Evolutionary conservation across 2,329 filamentous ascomycete species (phyloP).

Genomic region (Aspergillus unguis): DNA sequence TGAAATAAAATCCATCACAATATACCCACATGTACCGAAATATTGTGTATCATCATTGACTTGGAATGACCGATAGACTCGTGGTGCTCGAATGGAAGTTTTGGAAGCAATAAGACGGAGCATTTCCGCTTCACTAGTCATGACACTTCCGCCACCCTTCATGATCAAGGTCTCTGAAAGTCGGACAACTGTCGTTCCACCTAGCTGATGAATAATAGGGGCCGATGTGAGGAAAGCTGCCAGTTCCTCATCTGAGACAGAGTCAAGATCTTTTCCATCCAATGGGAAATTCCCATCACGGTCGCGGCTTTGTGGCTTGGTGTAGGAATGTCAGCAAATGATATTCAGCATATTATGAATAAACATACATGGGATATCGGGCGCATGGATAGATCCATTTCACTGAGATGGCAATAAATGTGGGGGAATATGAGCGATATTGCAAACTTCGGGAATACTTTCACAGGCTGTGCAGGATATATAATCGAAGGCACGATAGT

Average conservation of each 20-base stretch:
- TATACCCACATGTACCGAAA: conserved; percentile 24
- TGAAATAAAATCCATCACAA: conserved; percentile 30
- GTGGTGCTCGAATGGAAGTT: conserved; percentile 20
- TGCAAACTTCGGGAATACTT: too few relatives aligned
- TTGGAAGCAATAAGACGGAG: conserved; percentile 21
- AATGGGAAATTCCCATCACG: conserved; percentile 7
- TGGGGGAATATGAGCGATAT: too few relatives aligned
- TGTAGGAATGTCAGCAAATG: too few relatives aligned
- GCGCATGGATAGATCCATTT: too few relatives aligned
- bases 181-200: conserved; percentile 23
- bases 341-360: too few relatives aligned
- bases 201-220: conserved; percentile 18
- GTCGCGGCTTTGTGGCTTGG: too few relatives aligned
- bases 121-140: conserved; percentile 21
- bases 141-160: conserved; percentile 22
- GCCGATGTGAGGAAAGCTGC: conserved; percentile 13
- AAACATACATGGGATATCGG: too few relatives aligned
- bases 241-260: conserved; percentile 15
- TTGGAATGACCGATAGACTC: conserved; percentile 23
- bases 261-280: conserved; percentile 13
- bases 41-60: conserved; percentile 20
- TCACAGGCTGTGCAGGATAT: too few relatives aligned
- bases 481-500: too few relatives aligned
- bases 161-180: conserved; percentile 21
- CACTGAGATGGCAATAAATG: too few relatives aligned